Conservation (phyloP, 305 asterid genomes). For the Ilex paraguariensis region DNA sequence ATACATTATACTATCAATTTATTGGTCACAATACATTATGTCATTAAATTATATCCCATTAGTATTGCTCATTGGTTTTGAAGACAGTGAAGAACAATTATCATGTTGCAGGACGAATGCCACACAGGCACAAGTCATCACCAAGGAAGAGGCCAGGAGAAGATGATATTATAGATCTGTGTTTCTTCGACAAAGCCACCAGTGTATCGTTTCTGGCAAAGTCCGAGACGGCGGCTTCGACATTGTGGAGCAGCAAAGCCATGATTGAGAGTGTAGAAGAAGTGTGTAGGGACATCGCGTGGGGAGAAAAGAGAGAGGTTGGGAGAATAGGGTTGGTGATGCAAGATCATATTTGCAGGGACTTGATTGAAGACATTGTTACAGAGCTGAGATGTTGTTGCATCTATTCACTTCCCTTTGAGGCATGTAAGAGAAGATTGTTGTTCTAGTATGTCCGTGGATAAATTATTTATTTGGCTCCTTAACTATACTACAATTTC, state of each 20-base stretch:
- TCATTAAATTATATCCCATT: no score
- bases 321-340: slow-evolving; percentile 55
- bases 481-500: no score
- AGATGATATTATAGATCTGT: slow-evolving; percentile 23
- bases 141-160: slow-evolving; percentile 39
- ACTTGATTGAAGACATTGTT: slow-evolving; percentile 61
- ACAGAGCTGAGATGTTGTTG: slow-evolving; percentile 35
- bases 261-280: slow-evolving; percentile 67
- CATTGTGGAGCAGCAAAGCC: slow-evolving; percentile 44
- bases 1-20: no score
- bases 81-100: no score
- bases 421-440: slow-evolving; percentile 63
- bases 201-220: slow-evolving; percentile 23
- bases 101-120: background rate
- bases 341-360: slow-evolving; percentile 60
- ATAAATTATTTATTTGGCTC: no score
- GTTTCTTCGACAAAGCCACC: slow-evolving; percentile 22
- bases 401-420: slow-evolving; percentile 34
- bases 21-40: no score
- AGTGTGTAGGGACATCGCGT: slow-evolving; percentile 59
- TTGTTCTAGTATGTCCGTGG: slow-evolving; percentile 27
- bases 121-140: slow-evolving; percentile 21
- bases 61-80: no score
- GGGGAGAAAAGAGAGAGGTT: slow-evolving; percentile 71
- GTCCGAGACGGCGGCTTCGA: slow-evolving; percentile 25